Base-by-base conservation (phyloP, 2,329 filamentous ascomycete species). In the Aspergillus floridensis region DNA sequence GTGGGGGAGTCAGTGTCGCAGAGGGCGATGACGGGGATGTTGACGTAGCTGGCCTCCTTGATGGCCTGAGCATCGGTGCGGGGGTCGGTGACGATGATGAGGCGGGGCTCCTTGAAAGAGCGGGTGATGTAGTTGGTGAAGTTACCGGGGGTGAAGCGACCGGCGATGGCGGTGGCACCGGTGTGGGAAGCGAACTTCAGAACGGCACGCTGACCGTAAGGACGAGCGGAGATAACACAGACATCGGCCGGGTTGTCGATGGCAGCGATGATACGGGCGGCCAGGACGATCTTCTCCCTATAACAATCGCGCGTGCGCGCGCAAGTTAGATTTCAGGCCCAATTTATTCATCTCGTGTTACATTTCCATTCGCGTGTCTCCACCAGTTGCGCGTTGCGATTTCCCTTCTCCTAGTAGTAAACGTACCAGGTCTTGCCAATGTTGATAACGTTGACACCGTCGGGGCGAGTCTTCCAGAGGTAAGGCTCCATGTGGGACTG, bases 51-150 rank as follows among this genome's bases (percentile, higher is more conserved):
- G 79, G 96, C 95, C 87, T 99, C 95, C 90, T 97, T 98, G 89
- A 99, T 99, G 78, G 95, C 95, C 88, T 99, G 95, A 80, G 95
- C 92, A 77, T 99, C 95, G 85, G 96, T 99, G 83, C 96, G 93
- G 75, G 95, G 95, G 82, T 99, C 95, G 84, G 95, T 99, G 77
- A 99, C 95, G 80, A 99, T 88, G 83, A 99, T 98, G 78, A 99
- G 87, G 82, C 96, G 96, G 79, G 95, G 95, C 87, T 99, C 95
- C 89, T 97, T 97, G 92, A 99, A 99, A 69, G 95, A 98, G 78
- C 95, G 93, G 82, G 96, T 99, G 90, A 99, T 99, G 90, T 99
- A 99, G 89, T 99, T 99, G 87, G 95, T 99, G 90, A 99, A 99
- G 83, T 93, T 96, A 91, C 95, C 95, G 80, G 95, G 95, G 79